phyloP scores from a whole-genome alignment of 257 asterid species.

The Nyctanthes arbortristis region DNA sequence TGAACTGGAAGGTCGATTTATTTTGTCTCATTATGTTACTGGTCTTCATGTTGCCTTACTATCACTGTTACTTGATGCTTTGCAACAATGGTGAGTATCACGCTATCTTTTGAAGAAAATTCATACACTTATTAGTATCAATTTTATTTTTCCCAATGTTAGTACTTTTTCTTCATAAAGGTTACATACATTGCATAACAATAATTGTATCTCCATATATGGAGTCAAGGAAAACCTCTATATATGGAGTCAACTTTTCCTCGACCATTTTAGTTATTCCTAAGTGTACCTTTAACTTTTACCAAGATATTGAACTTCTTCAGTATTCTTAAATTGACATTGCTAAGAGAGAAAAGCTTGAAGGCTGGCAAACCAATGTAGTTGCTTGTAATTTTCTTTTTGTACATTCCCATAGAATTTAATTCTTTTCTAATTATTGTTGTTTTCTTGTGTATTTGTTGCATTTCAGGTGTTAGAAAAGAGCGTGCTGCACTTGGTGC shows the following conservation, averaged over 20 bases:
- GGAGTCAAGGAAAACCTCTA: too few species aligned
- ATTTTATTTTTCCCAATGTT: not conserved
- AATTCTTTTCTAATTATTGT: constrained; percentile 7
- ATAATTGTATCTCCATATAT: not conserved
- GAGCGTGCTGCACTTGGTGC: constrained; percentile 92
- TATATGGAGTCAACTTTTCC: too few species aligned
- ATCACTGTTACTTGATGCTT: constrained; percentile 93
- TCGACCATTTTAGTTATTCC: not conserved
- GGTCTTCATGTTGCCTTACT: constrained; percentile 95
- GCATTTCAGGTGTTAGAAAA: constrained; percentile 73
- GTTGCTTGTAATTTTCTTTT: not conserved
- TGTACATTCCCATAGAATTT: not conserved
- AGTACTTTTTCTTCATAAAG: too few species aligned
- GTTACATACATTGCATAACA: too few species aligned
- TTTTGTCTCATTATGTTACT: constrained; percentile 84
- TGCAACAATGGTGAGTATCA: constrained; percentile 65
- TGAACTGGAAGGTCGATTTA: constrained; percentile 96
- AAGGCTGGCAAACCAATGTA: not conserved
- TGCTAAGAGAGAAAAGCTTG: not conserved
- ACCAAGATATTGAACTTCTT: not conserved
- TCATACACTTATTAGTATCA: not conserved
- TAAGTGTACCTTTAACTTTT: not conserved
- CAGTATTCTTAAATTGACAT: not conserved
- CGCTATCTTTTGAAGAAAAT: not conserved
- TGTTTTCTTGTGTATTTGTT: constrained; percentile 25